A percentile compares a stretch with the other conserved stretches of the same genome.
These are phyloP conservation scores for Notholithocarpus densiflorus DNA, from an alignment of 306 rosid genomes.

Conservation along the genomic window DNA sequence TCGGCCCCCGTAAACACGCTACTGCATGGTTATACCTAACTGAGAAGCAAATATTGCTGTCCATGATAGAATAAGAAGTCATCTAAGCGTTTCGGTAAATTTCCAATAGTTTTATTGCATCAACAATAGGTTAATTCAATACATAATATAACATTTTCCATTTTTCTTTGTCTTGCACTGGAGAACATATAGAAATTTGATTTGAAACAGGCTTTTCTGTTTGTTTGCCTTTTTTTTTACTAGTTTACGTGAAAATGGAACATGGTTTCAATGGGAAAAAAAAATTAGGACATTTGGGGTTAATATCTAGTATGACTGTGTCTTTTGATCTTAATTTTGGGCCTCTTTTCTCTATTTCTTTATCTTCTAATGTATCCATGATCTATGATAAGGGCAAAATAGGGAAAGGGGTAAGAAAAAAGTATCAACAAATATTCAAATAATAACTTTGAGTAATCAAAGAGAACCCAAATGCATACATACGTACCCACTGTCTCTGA, in stretches of 20 bases:
- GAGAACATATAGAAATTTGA: not conserved
- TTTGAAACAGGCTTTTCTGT: not conserved
- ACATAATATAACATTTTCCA: not conserved
- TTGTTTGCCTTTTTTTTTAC: not conserved
- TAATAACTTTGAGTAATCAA: not conserved
- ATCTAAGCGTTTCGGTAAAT: not conserved
- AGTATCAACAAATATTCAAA: not conserved
- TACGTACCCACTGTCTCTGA: slow-evolving; percentile 93
- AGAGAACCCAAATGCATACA: slow-evolving; percentile 5
- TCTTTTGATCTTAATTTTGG: not conserved
- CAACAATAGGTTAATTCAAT: not conserved
- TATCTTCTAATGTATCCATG: not conserved
- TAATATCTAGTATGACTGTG: not conserved
- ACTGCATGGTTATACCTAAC: not conserved
- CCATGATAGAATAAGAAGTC: not conserved
- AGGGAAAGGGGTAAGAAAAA: not conserved
- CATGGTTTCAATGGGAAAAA: not conserved
- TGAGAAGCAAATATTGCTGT: not conserved
- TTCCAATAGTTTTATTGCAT: not conserved
- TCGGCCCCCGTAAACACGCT: not conserved
- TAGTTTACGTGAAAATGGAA: not conserved
- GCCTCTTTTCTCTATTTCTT: not conserved
- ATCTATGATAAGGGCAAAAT: not conserved
- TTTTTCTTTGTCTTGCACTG: not conserved
- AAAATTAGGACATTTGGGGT: not conserved